phyloP scores from a whole-genome alignment of 495 filamentous ascomycete genomes.

The Podospora didyma region DNA sequence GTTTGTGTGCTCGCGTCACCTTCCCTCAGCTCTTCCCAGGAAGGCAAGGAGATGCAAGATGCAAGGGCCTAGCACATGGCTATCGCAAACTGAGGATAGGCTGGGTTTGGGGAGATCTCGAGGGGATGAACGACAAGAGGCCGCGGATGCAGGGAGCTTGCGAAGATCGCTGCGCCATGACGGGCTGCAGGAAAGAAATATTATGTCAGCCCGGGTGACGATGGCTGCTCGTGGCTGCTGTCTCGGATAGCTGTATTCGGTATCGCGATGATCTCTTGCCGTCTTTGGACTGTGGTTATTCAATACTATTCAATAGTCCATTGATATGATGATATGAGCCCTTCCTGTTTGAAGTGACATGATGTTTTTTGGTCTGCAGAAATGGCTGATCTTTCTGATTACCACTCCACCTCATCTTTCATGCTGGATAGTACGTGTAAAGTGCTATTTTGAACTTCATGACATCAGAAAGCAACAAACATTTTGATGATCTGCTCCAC shows the following conservation, averaged over 20 bases:
- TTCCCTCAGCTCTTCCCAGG: not conserved
- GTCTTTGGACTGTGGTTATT: not conserved
- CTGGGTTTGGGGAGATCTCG: not conserved
- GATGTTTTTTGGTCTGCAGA: not conserved
- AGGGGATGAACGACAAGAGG: not conserved
- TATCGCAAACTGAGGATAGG: not conserved
- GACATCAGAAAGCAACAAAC: not conserved
- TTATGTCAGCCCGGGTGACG: not conserved
- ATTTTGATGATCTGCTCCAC: not conserved
- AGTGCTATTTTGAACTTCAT: not conserved
- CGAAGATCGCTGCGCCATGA: not conserved
- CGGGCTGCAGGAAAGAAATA: not conserved
- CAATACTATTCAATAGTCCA: not conserved
- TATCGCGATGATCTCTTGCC: not conserved
- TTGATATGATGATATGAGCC: not conserved
- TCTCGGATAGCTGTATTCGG: not conserved
- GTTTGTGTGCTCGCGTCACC: not conserved
- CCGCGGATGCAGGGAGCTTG: not conserved
- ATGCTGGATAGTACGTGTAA: no score
- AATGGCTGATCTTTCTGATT: no score
- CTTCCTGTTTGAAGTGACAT: not conserved
- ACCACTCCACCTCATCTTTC: no score
- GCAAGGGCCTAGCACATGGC: constrained; percentile 1
- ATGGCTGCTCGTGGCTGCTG: not conserved
- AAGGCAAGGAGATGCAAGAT: not conserved